Percentiles rank a stretch among this genome's conserved stretches.
Evolutionary conservation across 768 basidiomycete species (phyloP).

Genomic region (Mycena galericulata): DNA sequence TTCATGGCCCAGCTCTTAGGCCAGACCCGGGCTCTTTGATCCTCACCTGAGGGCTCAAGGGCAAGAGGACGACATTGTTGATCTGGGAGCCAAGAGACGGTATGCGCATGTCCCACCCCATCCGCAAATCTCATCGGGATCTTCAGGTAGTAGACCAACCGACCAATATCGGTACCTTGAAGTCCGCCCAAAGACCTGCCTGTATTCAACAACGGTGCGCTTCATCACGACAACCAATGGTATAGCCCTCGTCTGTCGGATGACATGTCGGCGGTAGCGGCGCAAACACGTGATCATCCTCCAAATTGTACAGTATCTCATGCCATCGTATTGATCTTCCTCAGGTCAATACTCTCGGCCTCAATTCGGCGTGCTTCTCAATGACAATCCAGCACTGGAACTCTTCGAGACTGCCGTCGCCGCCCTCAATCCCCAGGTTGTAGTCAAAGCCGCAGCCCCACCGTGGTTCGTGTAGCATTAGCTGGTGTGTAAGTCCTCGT

Average conservation of each 20-base stretch:
- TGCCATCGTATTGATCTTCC: background rate
- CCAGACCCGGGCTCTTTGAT: too few relatives aligned
- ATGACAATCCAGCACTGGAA: conserved; percentile 76
- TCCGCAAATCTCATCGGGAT: too few relatives aligned
- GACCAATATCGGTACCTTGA: too few relatives aligned
- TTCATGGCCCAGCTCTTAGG: too few relatives aligned
- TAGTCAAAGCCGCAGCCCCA: conserved; percentile 82
- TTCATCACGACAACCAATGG: too few relatives aligned
- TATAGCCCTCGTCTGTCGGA: conserved; percentile 69
- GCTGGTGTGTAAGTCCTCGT: conserved; percentile 66
- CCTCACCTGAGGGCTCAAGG: too few relatives aligned
- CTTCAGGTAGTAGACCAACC: too few relatives aligned
- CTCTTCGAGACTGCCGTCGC: conserved; percentile 83
- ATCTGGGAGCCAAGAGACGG: too few relatives aligned
- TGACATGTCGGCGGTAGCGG: conserved; percentile 41
- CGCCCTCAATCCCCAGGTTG: conserved; percentile 83
- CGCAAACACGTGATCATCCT: conserved; percentile 43
- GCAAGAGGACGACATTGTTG: too few relatives aligned
- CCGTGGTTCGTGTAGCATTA: conserved; percentile 84
- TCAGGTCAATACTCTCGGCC: conserved; percentile 40
- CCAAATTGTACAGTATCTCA: background rate
- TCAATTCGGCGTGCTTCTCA: conserved; percentile 85
- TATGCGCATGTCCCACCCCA: too few relatives aligned
- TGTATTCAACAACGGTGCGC: too few relatives aligned
- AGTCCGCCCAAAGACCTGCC: too few relatives aligned